Percentiles rank a stretch among this genome's conserved stretches.
Evolutionary conservation across 192 early-diverging fungal genomes (phyloP).

Genomic region (Geranomyces michiganensis): DNA sequence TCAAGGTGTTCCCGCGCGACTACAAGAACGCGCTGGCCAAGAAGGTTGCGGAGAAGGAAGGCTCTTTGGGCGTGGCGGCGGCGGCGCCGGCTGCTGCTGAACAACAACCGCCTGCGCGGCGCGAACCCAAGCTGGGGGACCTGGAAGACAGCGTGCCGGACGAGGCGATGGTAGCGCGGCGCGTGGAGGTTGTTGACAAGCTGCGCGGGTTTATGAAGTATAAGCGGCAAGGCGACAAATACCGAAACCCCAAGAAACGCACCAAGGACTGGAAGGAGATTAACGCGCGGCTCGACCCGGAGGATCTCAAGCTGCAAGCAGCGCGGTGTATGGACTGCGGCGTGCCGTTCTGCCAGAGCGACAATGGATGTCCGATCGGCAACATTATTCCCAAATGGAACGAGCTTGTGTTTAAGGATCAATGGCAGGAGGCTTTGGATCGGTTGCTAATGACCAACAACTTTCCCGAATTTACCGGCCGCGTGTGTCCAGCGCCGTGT

Average conservation of each 20-base stretch:
- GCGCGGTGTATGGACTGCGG: conserved; percentile 95
- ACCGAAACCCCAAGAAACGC: conserved; percentile 83
- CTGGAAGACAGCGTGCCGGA: conserved; percentile 89
- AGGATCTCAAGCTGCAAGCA: conserved; percentile 87
- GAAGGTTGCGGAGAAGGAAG: conserved; percentile 35
- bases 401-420: conserved; percentile 92
- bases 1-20: conserved; percentile 94
- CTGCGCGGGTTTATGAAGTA: conserved; percentile 95
- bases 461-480: conserved; percentile 99
- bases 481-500: conserved; percentile 97
- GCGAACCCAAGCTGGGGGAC: conserved; percentile 76
- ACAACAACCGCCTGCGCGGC: conserved; percentile 30
- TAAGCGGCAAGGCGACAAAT: conserved; percentile 81
- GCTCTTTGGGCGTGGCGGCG: conserved; percentile 23
- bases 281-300: conserved; percentile 78
- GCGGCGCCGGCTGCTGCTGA: conserved; percentile 19
- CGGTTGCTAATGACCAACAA: conserved; percentile 97
- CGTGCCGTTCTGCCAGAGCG: conserved; percentile 97
- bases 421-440: conserved; percentile 94
- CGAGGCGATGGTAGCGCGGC: conserved; percentile 70
- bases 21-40: conserved; percentile 82
- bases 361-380: conserved; percentile 96
- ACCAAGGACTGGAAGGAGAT: conserved; percentile 94
- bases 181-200: conserved; percentile 84
- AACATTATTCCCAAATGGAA: conserved; percentile 99